These are phyloP conservation scores for Strobilomyces confusus DNA, from an alignment of 768 basidiomycete genomes.

Conservation along the genomic window DNA sequence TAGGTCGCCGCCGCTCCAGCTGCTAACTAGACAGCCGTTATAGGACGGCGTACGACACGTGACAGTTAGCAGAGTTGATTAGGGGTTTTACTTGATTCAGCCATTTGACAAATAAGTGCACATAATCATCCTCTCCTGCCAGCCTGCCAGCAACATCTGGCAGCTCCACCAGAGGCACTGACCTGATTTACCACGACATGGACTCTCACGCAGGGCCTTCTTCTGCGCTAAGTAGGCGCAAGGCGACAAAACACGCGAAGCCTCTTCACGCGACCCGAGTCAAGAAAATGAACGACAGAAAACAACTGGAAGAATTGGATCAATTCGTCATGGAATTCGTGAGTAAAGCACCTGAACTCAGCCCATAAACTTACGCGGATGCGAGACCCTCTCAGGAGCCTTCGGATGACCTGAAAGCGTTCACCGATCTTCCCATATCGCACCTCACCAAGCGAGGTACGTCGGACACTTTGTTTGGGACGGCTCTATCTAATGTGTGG, in stretches of 20 bases:
- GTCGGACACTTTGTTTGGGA: not conserved
- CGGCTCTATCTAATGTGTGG: slow-evolving; percentile 4
- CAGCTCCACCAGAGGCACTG: not conserved
- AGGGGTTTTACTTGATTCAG: too few relatives aligned
- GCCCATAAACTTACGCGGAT: not conserved
- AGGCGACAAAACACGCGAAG: slow-evolving; percentile 15
- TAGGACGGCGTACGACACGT: too few relatives aligned
- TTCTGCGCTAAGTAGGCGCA: slow-evolving; percentile 4
- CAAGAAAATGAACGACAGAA: slow-evolving; percentile 45
- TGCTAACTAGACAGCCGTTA: too few relatives aligned
- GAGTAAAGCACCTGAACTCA: slow-evolving; percentile 15
- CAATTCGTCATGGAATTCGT: slow-evolving; percentile 49
- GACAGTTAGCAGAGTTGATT: too few relatives aligned
- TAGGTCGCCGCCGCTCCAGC: too few relatives aligned
- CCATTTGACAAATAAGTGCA: too few relatives aligned
- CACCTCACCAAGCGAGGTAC: slow-evolving; percentile 69
- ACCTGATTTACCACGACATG: slow-evolving; percentile 10
- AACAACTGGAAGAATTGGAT: slow-evolving; percentile 50
- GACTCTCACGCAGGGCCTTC: slow-evolving; percentile 19
- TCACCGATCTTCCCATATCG: slow-evolving; percentile 77
- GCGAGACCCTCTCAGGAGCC: slow-evolving; percentile 41
- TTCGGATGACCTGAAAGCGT: slow-evolving; percentile 45
- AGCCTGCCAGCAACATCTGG: too few relatives aligned
- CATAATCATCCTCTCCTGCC: too few relatives aligned
- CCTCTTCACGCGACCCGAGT: slow-evolving; percentile 25